Base-by-base conservation (phyloP, 805 yeast species). In the Jamesozyma spencerorum region DNA sequence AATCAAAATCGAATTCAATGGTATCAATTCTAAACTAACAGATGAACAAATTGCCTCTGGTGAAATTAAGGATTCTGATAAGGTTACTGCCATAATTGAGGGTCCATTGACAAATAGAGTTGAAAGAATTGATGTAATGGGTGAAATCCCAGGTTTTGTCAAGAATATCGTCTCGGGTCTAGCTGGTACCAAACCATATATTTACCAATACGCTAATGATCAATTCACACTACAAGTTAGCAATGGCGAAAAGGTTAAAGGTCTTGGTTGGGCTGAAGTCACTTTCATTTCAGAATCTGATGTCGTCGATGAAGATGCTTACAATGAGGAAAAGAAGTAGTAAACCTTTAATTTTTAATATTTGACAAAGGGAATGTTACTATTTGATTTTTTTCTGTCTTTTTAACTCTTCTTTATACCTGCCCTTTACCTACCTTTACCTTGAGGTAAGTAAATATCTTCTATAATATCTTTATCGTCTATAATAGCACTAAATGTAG, bases 81-180 rank as follows among this genome's bases (percentile, higher is more conserved):
- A 53, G 33, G 69, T 72, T 19, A 65, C 62, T 36, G 82, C 75
- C 36, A 61, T 58, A 10, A 75, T 83, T 17, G 57, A 53, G 31
- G 96, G 95, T 46, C 65, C 70, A 18, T 71, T 90, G 50, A 59
- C 60, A 14, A 67, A 71, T 35, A 64, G 85, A 45, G 77, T 85
- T 39, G 97, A 86, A 67, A 79, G 97, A 59, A 88, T 92, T 43
- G 98, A 92, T 64, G 97, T 92, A 44, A 87, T 92, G 97, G 85
- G 87, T 38, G 97, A 92, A 66, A 81, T 92, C 44, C 98, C 98
- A 20, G 80, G 77, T 47, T 87, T 92, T 64, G 94, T 92, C 50
- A 92, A 90, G 67, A 83, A 80, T 53, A 83, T 92, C 44, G 97
- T 85, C 35, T 78, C 88, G 47, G 95, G 95, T 43, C 94, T 90